Evolutionary conservation across 768 basidiomycete species (phyloP).

Genomic region (Agrocybe praecox): DNA sequence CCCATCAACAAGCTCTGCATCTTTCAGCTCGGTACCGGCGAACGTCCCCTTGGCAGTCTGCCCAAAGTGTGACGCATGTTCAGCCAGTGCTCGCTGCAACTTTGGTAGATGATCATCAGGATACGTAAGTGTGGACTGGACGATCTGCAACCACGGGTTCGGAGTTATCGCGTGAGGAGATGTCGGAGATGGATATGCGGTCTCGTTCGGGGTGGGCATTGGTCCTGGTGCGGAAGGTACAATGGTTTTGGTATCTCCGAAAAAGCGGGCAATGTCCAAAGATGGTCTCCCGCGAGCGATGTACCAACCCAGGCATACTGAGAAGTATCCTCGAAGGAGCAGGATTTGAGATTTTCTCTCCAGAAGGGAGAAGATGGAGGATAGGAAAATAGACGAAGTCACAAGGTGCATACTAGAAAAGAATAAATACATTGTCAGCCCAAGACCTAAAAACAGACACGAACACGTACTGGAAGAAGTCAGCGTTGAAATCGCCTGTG

Average conservation of each 20-base stretch:
- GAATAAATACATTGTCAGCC: background rate
- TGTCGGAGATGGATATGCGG: constrained; percentile 20
- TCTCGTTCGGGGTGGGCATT: constrained; percentile 21
- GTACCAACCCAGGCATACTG: constrained; percentile 49
- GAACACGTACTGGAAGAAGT: constrained; percentile 50
- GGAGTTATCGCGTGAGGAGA: constrained; percentile 40
- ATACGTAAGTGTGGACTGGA: constrained; percentile 35
- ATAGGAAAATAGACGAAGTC: constrained; percentile 59
- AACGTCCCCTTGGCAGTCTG: background rate
- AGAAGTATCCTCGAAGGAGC: constrained; percentile 55
- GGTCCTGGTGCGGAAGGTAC: constrained; percentile 19
- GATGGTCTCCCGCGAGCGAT: constrained; percentile 53
- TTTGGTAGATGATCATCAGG: background rate
- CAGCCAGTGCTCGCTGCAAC: background rate
- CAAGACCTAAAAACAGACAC: background rate
- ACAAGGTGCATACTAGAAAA: constrained; percentile 52
- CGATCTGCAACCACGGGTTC: constrained; percentile 59
- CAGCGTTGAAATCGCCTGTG: constrained; percentile 36
- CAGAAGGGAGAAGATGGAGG: constrained; percentile 36
- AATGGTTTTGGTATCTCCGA: constrained; percentile 26
- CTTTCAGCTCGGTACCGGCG: constrained; percentile 22
- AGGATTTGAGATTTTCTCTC: constrained; percentile 38
- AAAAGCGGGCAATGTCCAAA: constrained; percentile 52
- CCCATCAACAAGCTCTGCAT: constrained; percentile 51
- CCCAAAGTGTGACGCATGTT: background rate